A percentile compares a stretch with the other conserved stretches of the same genome.
phyloP scores from a whole-genome alignment of 257 asterid genomes.

The Rehmannia glutinosa region DNA sequence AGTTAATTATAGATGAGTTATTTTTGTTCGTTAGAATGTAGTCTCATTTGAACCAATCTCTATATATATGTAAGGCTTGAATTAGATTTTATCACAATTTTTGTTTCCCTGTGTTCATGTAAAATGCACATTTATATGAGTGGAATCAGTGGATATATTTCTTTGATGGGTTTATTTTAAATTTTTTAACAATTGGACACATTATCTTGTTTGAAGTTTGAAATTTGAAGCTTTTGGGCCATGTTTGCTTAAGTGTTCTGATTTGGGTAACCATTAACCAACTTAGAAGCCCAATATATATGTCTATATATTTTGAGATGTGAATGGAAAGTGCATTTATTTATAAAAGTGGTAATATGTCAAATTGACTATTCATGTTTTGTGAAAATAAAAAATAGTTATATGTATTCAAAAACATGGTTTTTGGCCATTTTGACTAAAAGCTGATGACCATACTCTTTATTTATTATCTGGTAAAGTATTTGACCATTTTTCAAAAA shows the following conservation, averaged over 20 bases:
- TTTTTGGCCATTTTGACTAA: too few relatives aligned
- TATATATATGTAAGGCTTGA: not conserved
- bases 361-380: too few relatives aligned
- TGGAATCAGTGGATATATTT: too few relatives aligned
- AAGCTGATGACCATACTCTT: too few relatives aligned
- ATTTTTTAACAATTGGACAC: not conserved
- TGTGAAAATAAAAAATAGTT: too few relatives aligned
- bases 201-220: too few relatives aligned
- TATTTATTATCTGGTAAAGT: too few relatives aligned
- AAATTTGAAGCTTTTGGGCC: not conserved
- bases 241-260: not conserved
- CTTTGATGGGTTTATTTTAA: not conserved
- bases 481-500: too few relatives aligned
- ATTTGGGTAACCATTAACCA: not conserved
- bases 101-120: not conserved
- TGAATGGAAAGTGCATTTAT: too few relatives aligned
- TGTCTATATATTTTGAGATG: too few relatives aligned
- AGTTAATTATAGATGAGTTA: not conserved
- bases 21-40: not conserved
- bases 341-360: too few relatives aligned
- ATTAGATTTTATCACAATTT: not conserved
- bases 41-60: not conserved
- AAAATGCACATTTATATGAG: not conserved
- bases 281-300: not conserved
- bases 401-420: too few relatives aligned